These are phyloP conservation scores for Podila minutissima DNA, from an alignment of 192 early-diverging fungal genomes.

Conservation along the genomic window DNA sequence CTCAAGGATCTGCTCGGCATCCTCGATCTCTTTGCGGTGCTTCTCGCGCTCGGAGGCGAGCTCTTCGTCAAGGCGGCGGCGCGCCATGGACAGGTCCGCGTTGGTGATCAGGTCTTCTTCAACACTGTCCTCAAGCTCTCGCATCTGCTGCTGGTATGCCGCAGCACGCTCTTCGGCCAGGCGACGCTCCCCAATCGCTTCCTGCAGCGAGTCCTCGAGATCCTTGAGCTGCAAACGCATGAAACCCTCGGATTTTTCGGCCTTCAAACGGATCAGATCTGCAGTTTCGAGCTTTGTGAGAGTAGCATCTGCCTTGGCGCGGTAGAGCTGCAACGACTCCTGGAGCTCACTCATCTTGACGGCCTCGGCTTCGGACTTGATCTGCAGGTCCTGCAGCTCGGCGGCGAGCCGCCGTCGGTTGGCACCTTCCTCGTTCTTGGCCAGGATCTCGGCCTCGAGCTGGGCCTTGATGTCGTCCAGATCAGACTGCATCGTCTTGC, in stretches of 20 bases:
- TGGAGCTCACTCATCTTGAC: slow-evolving; percentile 66
- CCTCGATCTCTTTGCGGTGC: slow-evolving; percentile 80
- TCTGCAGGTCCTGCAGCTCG: slow-evolving; percentile 70
- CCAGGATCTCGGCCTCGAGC: slow-evolving; percentile 71
- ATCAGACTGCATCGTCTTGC: slow-evolving; percentile 67
- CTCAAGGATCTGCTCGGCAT: slow-evolving; percentile 77
- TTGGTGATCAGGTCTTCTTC: slow-evolving; percentile 80
- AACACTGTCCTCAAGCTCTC: slow-evolving; percentile 77
- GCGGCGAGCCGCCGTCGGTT: slow-evolving; percentile 61
- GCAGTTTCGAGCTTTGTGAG: slow-evolving; percentile 70
- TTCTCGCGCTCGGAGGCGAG: slow-evolving; percentile 73
- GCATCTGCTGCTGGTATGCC: slow-evolving; percentile 72
- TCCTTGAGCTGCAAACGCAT: slow-evolving; percentile 75
- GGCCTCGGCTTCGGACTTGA: slow-evolving; percentile 69
- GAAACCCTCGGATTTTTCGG: slow-evolving; percentile 77
- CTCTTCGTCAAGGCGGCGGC: slow-evolving; percentile 83
- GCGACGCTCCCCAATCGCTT: slow-evolving; percentile 68
- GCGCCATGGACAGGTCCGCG: slow-evolving; percentile 75
- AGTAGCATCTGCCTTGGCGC: slow-evolving; percentile 61
- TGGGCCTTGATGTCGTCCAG: slow-evolving; percentile 68
- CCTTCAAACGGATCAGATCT: slow-evolving; percentile 74
- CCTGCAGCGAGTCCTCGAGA: slow-evolving; percentile 70
- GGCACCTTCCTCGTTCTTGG: slow-evolving; percentile 72
- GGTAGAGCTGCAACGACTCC: slow-evolving; percentile 66
- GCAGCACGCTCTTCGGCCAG: slow-evolving; percentile 71